phyloP scores from a whole-genome alignment of 768 basidiomycete species.

The Tylopilus plumbeoviolaceoides region DNA sequence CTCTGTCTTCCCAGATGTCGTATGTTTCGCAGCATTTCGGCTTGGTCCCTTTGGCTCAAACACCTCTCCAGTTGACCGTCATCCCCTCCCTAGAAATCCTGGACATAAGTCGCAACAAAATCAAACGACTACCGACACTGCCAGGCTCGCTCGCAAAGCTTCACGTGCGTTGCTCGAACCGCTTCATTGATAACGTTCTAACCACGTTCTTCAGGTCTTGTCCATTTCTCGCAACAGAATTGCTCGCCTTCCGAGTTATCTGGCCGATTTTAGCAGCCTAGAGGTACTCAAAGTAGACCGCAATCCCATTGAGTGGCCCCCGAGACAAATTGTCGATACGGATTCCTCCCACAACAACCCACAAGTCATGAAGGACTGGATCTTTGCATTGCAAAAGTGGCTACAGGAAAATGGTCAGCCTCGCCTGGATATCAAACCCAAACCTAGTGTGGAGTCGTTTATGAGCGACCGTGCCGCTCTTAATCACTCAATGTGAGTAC shows the following conservation, averaged over 20 bases:
- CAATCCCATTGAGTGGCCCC: slow-evolving; percentile 95
- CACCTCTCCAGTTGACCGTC: slow-evolving; percentile 58
- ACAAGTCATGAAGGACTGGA: slow-evolving; percentile 66
- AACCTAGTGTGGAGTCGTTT: slow-evolving; percentile 47
- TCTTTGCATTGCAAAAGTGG: slow-evolving; percentile 70
- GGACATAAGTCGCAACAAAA: slow-evolving; percentile 91
- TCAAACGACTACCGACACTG: slow-evolving; percentile 71
- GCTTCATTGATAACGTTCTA: not conserved
- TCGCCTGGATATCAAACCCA: slow-evolving; percentile 30
- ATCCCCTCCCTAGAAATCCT: slow-evolving; percentile 90
- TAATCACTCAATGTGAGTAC: slow-evolving; percentile 32
- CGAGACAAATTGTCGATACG: slow-evolving; percentile 49
- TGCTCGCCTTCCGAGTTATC: slow-evolving; percentile 70
- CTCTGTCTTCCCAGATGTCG: slow-evolving; percentile 79
- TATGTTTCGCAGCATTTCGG: slow-evolving; percentile 39
- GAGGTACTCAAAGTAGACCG: slow-evolving; percentile 82
- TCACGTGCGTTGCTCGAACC: slow-evolving; percentile 43
- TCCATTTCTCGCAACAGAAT: slow-evolving; percentile 85
- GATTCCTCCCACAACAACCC: slow-evolving; percentile 40
- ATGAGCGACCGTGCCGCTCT: slow-evolving; percentile 38
- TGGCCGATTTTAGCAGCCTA: slow-evolving; percentile 67
- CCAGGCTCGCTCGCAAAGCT: slow-evolving; percentile 79
- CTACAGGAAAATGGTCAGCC: slow-evolving; percentile 49
- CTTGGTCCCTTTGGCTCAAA: slow-evolving; percentile 9
- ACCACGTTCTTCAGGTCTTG: slow-evolving; percentile 58